Evolutionary conservation across 1,284 basidiomycete species (phyloP).

Genomic region (Xerocomus amazonicus): DNA sequence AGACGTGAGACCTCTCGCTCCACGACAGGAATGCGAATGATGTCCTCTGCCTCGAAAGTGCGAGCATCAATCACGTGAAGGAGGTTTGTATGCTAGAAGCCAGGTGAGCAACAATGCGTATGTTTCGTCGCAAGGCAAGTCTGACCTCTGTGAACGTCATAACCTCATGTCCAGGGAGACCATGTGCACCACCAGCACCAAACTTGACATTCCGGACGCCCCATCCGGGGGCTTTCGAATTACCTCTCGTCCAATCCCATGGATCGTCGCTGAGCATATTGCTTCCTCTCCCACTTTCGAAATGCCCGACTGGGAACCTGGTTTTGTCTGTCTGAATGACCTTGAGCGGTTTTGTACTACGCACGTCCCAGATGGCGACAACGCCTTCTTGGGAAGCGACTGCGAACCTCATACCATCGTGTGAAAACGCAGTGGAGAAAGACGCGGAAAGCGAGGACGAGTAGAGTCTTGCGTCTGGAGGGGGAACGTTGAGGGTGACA

Average conservation of each 20-base stretch:
- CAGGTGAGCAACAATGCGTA: conserved; percentile 10
- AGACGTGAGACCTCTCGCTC: conserved; percentile 21
- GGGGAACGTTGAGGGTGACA: conserved; percentile 53
- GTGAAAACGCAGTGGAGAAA: conserved; percentile 82
- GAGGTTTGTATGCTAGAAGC: conserved; percentile 62
- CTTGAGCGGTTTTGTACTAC: conserved; percentile 66
- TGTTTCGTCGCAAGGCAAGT: conserved; percentile 2
- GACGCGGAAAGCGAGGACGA: conserved; percentile 57
- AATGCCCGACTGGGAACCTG: conserved; percentile 33
- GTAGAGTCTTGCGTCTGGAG: conserved; percentile 42
- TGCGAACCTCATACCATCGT: conserved; percentile 78
- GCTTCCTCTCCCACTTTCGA: conserved; percentile 43
- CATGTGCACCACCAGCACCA: conserved; percentile 45
- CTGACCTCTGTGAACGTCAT: conserved; percentile 83
- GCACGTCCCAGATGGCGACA: conserved; percentile 77
- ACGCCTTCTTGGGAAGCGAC: conserved; percentile 85
- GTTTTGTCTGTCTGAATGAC: conserved; percentile 56
- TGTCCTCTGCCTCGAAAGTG: conserved; percentile 73
- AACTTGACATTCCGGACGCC: conserved; percentile 79
- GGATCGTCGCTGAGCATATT: conserved; percentile 60
- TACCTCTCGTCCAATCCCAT: conserved; percentile 60
- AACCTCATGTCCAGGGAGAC: conserved; percentile 52
- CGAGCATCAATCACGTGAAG: conserved; percentile 77
- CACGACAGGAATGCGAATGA: conserved; percentile 56
- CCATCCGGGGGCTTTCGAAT: conserved; percentile 64